A percentile compares a stretch with the other conserved stretches of the same genome.
phyloP scores from a whole-genome alignment of 306 rosid species.

The Cyamopsis tetragonoloba region DNA sequence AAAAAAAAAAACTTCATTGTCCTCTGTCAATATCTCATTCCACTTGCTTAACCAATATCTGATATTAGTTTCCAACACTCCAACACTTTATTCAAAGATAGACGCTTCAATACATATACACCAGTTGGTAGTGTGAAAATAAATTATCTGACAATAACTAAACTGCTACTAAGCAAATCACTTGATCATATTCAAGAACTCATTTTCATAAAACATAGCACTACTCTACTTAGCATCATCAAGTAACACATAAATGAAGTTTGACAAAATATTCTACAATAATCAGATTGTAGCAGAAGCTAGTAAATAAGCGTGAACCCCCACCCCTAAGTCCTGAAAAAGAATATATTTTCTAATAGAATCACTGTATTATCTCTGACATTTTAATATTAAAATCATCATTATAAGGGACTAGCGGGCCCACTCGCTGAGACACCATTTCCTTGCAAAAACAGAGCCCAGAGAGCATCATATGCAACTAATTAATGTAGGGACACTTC shows the following conservation, averaged over 20 bases:
- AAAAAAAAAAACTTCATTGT: no score
- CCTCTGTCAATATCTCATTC: neutral
- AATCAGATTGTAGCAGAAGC: neutral
- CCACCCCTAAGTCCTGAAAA: neutral
- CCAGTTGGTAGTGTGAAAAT: neutral
- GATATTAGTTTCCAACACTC: neutral
- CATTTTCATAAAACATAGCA: neutral
- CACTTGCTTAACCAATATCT: neutral
- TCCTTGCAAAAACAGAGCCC: neutral
- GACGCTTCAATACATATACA: neutral
- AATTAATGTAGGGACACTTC: slow-evolving; percentile 11
- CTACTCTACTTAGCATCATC: neutral
- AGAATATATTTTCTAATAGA: neutral
- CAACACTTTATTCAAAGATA: neutral
- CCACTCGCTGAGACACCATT: neutral
- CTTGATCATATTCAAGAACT: neutral
- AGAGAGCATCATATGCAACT: neutral
- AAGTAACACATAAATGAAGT: neutral
- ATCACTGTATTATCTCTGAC: slow-evolving; percentile 8
- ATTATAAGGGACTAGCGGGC: neutral
- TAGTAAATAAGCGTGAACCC: neutral
- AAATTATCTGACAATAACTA: neutral
- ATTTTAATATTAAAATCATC: neutral
- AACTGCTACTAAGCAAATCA: neutral
- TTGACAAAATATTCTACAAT: neutral